phyloP scores from a whole-genome alignment of 2,329 filamentous ascomycete species.

The Spiromastix sp. region DNA sequence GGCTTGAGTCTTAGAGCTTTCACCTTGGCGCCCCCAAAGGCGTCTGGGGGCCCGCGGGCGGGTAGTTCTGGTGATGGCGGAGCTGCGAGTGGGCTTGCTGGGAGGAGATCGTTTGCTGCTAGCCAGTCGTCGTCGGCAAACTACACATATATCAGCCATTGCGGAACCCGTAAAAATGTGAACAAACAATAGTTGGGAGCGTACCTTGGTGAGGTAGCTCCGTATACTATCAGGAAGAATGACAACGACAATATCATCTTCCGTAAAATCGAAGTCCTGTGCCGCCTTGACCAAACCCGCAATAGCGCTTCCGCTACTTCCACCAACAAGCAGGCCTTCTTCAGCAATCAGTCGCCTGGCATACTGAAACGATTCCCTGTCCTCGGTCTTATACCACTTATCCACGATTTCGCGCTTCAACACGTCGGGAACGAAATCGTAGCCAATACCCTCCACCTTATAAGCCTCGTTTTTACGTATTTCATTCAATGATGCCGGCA shows the following conservation, averaged over 20 bases:
- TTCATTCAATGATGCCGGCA: conserved; percentile 70
- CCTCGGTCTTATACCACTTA: conserved; percentile 97
- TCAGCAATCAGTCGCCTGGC: conserved; percentile 86
- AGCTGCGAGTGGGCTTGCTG: conserved; percentile 38
- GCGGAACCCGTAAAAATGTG: neutral
- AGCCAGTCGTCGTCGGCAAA: conserved; percentile 99
- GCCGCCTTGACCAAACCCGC: conserved; percentile 67
- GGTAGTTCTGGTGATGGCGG: conserved; percentile 20
- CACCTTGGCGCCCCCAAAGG: conserved; percentile 70
- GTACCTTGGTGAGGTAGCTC: conserved; percentile 83
- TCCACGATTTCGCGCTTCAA: conserved; percentile 71
- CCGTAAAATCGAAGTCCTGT: conserved; percentile 64
- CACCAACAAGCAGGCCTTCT: conserved; percentile 86
- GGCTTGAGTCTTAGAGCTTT: conserved; percentile 80
- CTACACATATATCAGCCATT: conserved; percentile 24
- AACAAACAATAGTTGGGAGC: neutral
- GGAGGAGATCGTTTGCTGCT: conserved; percentile 84
- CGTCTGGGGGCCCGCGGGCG: conserved; percentile 44
- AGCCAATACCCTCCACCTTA: conserved; percentile 97
- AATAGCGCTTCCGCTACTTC: conserved; percentile 87
- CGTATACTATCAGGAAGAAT: conserved; percentile 91
- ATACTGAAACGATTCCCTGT: conserved; percentile 80
- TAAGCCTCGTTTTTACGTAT: conserved; percentile 74
- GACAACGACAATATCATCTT: conserved; percentile 82
- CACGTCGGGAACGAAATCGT: conserved; percentile 95